These are phyloP conservation scores for Fallopia convolvulus DNA, from an alignment of 148 eudicot species.

Conservation along the genomic window DNA sequence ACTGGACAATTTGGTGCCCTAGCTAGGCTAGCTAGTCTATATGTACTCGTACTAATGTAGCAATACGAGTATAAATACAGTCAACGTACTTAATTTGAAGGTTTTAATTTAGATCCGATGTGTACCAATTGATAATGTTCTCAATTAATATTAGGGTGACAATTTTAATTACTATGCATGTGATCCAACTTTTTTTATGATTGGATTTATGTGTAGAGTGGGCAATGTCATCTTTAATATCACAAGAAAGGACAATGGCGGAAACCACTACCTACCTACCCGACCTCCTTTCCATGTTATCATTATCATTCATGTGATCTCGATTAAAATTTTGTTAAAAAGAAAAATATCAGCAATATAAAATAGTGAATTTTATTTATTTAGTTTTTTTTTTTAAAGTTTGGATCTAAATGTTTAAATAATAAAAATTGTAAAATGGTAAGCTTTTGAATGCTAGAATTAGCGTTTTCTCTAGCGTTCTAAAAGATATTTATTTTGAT, in stretches of 20 bases:
- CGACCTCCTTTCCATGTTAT: background rate
- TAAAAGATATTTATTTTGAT: too few species aligned
- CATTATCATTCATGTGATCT: background rate
- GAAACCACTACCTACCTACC: slow-evolving; percentile 2
- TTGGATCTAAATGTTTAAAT: too few species aligned
- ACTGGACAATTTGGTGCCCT: background rate
- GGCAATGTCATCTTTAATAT: background rate
- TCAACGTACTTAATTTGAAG: too few species aligned
- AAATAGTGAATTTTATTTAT: too few species aligned
- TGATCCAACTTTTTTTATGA: background rate
- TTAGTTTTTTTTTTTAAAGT: too few species aligned
- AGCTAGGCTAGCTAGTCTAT: background rate
- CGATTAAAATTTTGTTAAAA: too few species aligned
- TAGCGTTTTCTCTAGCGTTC: too few species aligned
- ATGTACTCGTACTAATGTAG: too few species aligned
- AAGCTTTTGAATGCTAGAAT: too few species aligned
- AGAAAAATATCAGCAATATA: too few species aligned
- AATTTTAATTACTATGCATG: background rate
- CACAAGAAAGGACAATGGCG: background rate
- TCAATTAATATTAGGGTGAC: background rate
- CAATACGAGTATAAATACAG: background rate
- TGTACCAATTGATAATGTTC: background rate
- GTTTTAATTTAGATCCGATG: too few species aligned
- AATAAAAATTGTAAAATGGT: too few species aligned
- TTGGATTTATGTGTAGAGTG: background rate